A percentile compares a stretch with the other conserved stretches of the same genome.
Evolutionary conservation across 176 grass and related monocot genomes (phyloP).

Genomic region (Rhynchospora pubera): DNA sequence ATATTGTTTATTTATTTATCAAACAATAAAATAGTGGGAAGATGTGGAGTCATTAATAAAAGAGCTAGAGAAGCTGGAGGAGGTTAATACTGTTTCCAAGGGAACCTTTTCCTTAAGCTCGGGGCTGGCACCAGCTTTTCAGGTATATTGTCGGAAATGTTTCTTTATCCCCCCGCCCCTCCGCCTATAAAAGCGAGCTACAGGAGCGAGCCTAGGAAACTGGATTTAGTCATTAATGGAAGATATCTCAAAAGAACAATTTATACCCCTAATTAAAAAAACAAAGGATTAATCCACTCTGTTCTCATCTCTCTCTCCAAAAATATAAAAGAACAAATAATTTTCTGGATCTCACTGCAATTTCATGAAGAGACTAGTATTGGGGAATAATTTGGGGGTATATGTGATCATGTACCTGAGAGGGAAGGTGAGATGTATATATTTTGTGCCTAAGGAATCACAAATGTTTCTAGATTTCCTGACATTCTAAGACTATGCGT

Average conservation of each 20-base stretch:
- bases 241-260: background rate
- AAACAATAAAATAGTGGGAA: slow-evolving; percentile 54
- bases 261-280: background rate
- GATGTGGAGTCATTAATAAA: slow-evolving; percentile 80
- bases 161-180: background rate
- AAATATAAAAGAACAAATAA: background rate
- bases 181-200: too few species aligned
- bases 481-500: background rate
- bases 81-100: slow-evolving; percentile 66
- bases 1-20: background rate
- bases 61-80: slow-evolving; percentile 63
- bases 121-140: slow-evolving; percentile 83
- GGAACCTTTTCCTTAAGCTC: slow-evolving; percentile 77
- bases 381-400: background rate
- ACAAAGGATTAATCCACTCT: background rate
- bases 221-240: too few species aligned
- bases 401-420: background rate
- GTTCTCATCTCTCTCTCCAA: background rate
- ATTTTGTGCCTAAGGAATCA: background rate
- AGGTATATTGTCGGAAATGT: slow-evolving; percentile 31
- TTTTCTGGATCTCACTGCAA: background rate
- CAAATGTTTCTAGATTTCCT: background rate
- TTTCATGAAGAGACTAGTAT: background rate
- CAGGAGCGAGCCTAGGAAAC: too few species aligned
- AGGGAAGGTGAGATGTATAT: background rate